Conservation (phyloP, 2,329 filamentous ascomycete species). For the Cladosporium sp. region DNA sequence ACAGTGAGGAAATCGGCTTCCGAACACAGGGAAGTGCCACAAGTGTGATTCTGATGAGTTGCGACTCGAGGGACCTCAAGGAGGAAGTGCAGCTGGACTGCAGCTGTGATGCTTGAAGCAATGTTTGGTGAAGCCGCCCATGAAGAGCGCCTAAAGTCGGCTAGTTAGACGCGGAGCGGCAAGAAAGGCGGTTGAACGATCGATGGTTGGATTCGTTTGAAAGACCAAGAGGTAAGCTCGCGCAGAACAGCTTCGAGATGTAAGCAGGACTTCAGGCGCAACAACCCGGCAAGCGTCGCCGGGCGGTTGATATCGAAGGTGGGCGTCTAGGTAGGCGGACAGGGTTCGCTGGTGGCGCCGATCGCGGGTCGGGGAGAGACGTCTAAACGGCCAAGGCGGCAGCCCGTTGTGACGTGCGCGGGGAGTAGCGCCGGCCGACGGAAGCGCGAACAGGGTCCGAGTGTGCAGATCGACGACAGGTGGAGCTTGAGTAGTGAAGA, state of each 20-base stretch:
- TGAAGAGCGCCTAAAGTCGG: conserved; percentile 10
- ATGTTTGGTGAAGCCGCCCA: conserved; percentile 4
- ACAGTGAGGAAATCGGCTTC: too few species aligned
- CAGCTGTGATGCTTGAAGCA: conserved; percentile 5
- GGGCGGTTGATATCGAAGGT: conserved; percentile 6
- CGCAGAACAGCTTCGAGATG: background rate
- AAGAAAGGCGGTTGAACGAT: background rate
- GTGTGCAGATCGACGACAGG: too few species aligned
- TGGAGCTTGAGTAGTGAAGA: too few species aligned
- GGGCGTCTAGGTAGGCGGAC: conserved; percentile 1
- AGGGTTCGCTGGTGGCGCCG: background rate
- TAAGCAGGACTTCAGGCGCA: conserved; percentile 3
- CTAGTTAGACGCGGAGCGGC: conserved; percentile 12
- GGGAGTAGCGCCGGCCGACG: too few species aligned
- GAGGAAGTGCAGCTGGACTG: conserved; percentile 6
- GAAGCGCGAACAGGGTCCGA: too few species aligned
- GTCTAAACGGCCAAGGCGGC: too few species aligned
- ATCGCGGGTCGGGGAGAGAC: too few species aligned
- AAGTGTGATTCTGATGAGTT: too few species aligned
- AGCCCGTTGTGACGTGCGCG: too few species aligned
- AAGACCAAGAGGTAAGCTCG: background rate
- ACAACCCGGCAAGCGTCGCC: background rate
- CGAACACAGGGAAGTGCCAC: too few species aligned
- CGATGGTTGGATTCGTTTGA: background rate
- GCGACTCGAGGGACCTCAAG: background rate